phyloP scores from a whole-genome alignment of 495 filamentous ascomycete genomes.

The Clavariopsis aquatica region DNA sequence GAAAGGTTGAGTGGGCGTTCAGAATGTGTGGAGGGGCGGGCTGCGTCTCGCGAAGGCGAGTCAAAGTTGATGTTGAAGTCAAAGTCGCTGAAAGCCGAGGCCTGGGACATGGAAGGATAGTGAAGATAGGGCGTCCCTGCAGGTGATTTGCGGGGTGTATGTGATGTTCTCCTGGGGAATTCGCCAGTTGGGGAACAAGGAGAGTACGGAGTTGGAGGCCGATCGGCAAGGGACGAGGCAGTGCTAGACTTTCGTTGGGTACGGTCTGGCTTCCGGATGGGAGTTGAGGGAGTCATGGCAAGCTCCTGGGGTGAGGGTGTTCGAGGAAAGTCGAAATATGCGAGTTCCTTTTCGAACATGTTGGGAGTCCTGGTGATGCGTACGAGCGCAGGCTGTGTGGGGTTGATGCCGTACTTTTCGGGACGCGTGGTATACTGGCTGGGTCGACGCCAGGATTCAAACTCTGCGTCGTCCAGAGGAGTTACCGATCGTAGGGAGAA shows the following conservation, averaged over 20 bases:
- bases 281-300: conserved; percentile 17
- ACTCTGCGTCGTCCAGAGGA: conserved; percentile 39
- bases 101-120: conserved; percentile 36
- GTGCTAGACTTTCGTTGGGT: conserved; percentile 34
- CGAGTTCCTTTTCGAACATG: conserved; percentile 35
- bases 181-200: conserved; percentile 18
- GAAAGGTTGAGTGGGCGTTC: conserved; percentile 24
- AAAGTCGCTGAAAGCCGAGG: conserved; percentile 32
- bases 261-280: conserved; percentile 28
- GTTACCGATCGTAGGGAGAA: conserved; percentile 38
- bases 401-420: conserved; percentile 35
- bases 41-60: not conserved
- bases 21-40: conserved; percentile 12
- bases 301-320: conserved; percentile 20
- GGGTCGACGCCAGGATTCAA: conserved; percentile 39
- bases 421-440: conserved; percentile 30
- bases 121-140: conserved; percentile 16
- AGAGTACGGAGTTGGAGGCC: conserved; percentile 38
- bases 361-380: conserved; percentile 19
- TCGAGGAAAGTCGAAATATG: conserved; percentile 18
- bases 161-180: conserved; percentile 12
- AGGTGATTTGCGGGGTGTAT: conserved; percentile 11
- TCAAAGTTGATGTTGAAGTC: conserved; percentile 24
- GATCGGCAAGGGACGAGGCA: conserved; percentile 32
- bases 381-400: conserved; percentile 28